Evolutionary conservation across 768 basidiomycete genomes (phyloP).

Genomic region (Lentinula edodes): DNA sequence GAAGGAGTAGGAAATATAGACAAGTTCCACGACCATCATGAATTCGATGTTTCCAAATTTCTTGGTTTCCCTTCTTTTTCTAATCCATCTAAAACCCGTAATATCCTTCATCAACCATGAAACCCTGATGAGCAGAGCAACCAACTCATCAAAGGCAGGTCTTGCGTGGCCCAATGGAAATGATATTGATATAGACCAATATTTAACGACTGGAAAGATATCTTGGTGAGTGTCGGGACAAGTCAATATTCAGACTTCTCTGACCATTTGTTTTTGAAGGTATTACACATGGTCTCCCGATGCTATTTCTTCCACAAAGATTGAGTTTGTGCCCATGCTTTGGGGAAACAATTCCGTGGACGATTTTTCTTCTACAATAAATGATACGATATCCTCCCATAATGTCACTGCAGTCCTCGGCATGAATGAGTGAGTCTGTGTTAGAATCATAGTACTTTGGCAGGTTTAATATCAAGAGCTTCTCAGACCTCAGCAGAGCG

Average conservation of each 20-base stretch:
- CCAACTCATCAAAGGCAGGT: slow-evolving; percentile 39
- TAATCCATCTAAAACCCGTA: background rate
- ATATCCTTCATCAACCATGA: background rate
- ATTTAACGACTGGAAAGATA: slow-evolving; percentile 36
- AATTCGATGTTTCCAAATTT: background rate
- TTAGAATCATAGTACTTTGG: slow-evolving; percentile 3
- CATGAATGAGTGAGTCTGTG: slow-evolving; percentile 49
- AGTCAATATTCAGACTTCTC: background rate
- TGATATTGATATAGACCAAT: slow-evolving; percentile 38
- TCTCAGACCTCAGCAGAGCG: slow-evolving; percentile 24
- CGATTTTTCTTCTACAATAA: slow-evolving; percentile 35
- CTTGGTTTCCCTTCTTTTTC: background rate
- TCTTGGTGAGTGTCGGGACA: slow-evolving; percentile 33
- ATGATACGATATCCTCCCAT: slow-evolving; percentile 28
- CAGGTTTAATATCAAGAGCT: background rate
- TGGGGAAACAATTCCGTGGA: slow-evolving; percentile 39
- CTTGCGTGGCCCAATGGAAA: slow-evolving; percentile 44
- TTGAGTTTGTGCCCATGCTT: slow-evolving; percentile 55
- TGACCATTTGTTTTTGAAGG: slow-evolving; percentile 19
- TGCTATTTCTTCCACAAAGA: slow-evolving; percentile 22
- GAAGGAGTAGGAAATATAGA: background rate
- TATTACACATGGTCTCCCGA: slow-evolving; percentile 48
- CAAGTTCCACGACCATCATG: background rate
- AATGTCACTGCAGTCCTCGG: slow-evolving; percentile 40
- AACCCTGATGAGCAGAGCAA: background rate